Base-by-base conservation (phyloP, 176 grass and related monocot species). In the Bothriochloa decipiens region DNA sequence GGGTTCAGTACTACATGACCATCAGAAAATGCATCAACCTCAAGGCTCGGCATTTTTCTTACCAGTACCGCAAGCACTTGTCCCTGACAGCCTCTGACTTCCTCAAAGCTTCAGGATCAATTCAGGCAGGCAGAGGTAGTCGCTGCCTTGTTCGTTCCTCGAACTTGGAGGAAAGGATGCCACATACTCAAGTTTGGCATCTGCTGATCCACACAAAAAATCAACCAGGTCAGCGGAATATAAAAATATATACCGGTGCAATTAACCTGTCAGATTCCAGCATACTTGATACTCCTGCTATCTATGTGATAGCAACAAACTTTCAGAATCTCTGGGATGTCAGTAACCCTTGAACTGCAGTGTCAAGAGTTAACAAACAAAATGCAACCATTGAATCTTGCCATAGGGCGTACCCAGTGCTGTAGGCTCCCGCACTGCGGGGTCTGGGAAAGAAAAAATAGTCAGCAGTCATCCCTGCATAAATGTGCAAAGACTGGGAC, bases 81-180 rank as follows among this genome's bases (percentile, higher is more conserved):
- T 74, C 58, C 81, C 79, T 47, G 47, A 70, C 57, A 75, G 15
- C 46, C 74, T 46, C 53, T 81, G 27, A 42, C 73, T 53, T 22
- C 43, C 53, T 17, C 46, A 49, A 90, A 83, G 74, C 80, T 90
- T 90, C 79, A 74, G 88, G 65, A 57, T 33, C 79, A 90, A 83
- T 80, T 39, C 74, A 83, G 17, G 16, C 26, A 0, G 23, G 42
- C 41, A 73, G 70, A 46, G n/a, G 57, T 47, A 74, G 15, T 50
- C 37, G 45, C 47, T 68, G 16, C 68, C 58, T 86, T 86, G 84
- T 90, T 90, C 88, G n/a, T 86, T 74, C 16, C 84, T 40, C 80
- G 37, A 49, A 53, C 74, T 79, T 79, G 79, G 88, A 73, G 88
- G 75, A 90, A 90, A 79, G 80, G 60, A 83, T 79, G 80, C 71